Base-by-base conservation (phyloP, 1,139 yeast species). In the Blastobotrys apis region DNA sequence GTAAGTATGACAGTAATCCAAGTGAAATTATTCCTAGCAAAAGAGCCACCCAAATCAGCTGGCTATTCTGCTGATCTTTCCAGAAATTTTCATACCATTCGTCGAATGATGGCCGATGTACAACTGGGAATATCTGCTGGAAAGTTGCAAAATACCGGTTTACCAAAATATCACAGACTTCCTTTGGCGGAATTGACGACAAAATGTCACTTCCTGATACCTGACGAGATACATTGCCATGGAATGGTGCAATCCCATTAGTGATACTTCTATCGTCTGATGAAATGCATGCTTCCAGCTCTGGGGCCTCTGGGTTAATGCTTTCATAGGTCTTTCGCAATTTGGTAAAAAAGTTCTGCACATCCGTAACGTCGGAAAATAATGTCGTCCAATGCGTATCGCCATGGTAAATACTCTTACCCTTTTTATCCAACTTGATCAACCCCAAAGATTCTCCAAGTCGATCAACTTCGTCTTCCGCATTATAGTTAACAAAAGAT, bases 381-480 rank as follows among this genome's bases (percentile, higher is more conserved):
- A 63, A 44, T 23, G 59, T 56, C 3, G 62, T 64, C 68, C 68
- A 64, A 45, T 64, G 66, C 8, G 65, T 62, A 38, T 61, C 66
- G 5, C 68, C 68, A 36, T 64, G 67, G 44, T 64, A 64, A 9
- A 64, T 52, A 5, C 64, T 53, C 38, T 64, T 60, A 6, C 68
- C 68, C 30, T 55, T 49, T 8, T 49, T 50, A 38, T 64, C 66
- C 8, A 64, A 55, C 47, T 64, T 64, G 46, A 64, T 57, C 64
- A 64, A 55, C 2, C 68, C 68, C 23, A 64, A 53, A 9, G 64
- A 56, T 41, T 64, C 63, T 5, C 63, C 53, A 9, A 64, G 54
- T 8, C 52, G 48, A 26, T 48, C 53, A n/a, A 58, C 47, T 20
- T 53, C 56, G 10, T 49, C 51, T 12, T 27, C 46, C 9, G 39